phyloP scores from a whole-genome alignment of 2,329 filamentous ascomycete genomes.

The Aphanoascus verrucosus region DNA sequence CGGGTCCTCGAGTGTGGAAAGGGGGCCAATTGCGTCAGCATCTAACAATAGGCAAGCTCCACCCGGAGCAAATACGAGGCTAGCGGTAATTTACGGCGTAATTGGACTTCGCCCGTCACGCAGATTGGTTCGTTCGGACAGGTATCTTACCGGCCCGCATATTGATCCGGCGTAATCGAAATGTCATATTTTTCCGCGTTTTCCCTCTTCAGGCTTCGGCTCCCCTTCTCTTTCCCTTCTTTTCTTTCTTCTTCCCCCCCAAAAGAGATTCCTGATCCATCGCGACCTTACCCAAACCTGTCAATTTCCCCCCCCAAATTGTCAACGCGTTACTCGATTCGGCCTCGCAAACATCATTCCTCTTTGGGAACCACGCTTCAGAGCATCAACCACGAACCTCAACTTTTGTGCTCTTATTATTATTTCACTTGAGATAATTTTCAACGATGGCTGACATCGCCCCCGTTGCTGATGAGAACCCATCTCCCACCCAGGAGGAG shows the following conservation, averaged over 20 bases:
- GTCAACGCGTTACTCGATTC: slow-evolving; percentile 40
- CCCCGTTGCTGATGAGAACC: slow-evolving; percentile 65
- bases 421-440: slow-evolving; percentile 11
- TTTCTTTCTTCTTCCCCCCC: slow-evolving; percentile 21
- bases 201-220: slow-evolving; percentile 19
- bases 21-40: slow-evolving; percentile 7
- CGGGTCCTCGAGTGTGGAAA: slow-evolving; percentile 1
- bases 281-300: slow-evolving; percentile 33
- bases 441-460: slow-evolving; percentile 64
- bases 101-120: not conserved
- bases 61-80: slow-evolving; percentile 1
- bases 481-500: slow-evolving; percentile 61
- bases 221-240: slow-evolving; percentile 15
- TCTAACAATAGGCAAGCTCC: not conserved
- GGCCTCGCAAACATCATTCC: slow-evolving; percentile 37
- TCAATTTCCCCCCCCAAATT: slow-evolving; percentile 20
- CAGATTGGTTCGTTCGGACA: not conserved
- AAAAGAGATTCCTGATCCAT: slow-evolving; percentile 15
- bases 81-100: slow-evolving; percentile 8
- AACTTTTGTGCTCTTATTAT: slow-evolving; percentile 11
- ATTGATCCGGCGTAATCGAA: slow-evolving; percentile 8
- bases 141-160: not conserved
- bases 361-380: slow-evolving; percentile 30
- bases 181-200: slow-evolving; percentile 15
- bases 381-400: not conserved